Conservation (phyloP, 805 yeast genomes). For the Sungouiella blattae region DNA sequence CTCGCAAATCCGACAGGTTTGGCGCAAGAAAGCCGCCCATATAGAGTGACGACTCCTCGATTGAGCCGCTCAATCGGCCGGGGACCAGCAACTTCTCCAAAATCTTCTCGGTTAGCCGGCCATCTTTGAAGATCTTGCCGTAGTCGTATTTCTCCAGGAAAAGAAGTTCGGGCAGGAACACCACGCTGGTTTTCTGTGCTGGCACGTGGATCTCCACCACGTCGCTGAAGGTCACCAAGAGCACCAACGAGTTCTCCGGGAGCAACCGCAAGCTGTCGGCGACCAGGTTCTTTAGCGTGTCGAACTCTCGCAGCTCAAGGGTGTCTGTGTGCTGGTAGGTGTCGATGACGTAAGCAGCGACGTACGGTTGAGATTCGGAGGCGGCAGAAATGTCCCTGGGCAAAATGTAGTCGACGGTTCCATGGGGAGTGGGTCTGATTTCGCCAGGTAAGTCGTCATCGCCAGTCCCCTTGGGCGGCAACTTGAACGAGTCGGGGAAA, state of each 20-base stretch:
- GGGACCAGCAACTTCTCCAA: constrained; percentile 1
- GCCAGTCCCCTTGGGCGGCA: constrained; percentile 14
- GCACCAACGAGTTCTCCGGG: constrained; percentile 15
- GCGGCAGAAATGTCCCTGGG: constrained; percentile 22
- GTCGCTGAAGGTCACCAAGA: constrained; percentile 29
- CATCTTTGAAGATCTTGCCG: constrained; percentile 1
- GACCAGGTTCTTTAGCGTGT: constrained; percentile 12
- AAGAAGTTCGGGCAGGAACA: neutral
- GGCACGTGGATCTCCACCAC: constrained; percentile 21
- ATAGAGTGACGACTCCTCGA: neutral
- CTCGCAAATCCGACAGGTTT: constrained; percentile 4
- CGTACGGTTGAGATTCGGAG: constrained; percentile 7
- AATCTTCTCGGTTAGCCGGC: neutral
- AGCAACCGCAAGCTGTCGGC: constrained; percentile 13
- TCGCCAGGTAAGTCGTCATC: constrained; percentile 27
- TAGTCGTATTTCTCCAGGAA: constrained; percentile 3
- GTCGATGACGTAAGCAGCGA: constrained; percentile 27
- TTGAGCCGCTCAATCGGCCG: neutral
- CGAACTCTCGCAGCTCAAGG: constrained; percentile 7
- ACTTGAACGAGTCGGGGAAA: constrained; percentile 18
- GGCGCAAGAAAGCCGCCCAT: constrained; percentile 1
- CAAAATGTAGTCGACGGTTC: constrained; percentile 30
- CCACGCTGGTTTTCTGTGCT: constrained; percentile 1
- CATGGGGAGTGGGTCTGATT: constrained; percentile 19
- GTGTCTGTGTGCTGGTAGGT: constrained; percentile 27